Conservation (phyloP, 805 yeast genomes). For the Kodamaea sagamina region DNA sequence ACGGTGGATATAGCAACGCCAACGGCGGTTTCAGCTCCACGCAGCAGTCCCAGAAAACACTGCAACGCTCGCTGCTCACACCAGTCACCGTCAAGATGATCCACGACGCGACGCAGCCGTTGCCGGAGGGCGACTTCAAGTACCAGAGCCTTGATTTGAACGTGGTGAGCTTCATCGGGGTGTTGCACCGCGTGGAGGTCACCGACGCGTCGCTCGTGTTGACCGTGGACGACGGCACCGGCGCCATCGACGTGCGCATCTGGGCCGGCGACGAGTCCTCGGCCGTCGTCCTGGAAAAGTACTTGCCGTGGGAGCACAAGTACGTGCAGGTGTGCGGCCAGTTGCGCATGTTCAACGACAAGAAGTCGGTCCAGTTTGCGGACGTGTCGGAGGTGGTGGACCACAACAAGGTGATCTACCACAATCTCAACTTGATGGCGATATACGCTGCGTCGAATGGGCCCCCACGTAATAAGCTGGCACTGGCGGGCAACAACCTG, state of each 20-base stretch:
- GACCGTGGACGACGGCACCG: slow-evolving; percentile 77
- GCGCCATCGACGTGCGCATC: slow-evolving; percentile 57
- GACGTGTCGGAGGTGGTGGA: slow-evolving; percentile 57
- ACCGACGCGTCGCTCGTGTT: slow-evolving; percentile 34
- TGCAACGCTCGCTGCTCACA: slow-evolving; percentile 28
- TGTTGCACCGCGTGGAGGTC: slow-evolving; percentile 23
- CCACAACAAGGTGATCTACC: slow-evolving; percentile 69
- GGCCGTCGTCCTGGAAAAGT: slow-evolving; percentile 35
- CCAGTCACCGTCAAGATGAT: slow-evolving; percentile 80
- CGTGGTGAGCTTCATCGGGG: slow-evolving; percentile 66
- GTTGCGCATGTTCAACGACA: slow-evolving; percentile 58
- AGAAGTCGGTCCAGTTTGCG: slow-evolving; percentile 65
- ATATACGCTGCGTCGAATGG: slow-evolving; percentile 22
- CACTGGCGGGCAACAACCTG: background rate
- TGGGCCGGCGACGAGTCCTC: slow-evolving; percentile 50
- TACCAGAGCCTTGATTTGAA: slow-evolving; percentile 61
- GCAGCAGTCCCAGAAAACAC: slow-evolving; percentile 23
- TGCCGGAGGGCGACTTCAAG: slow-evolving; percentile 68
- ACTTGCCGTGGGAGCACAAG: slow-evolving; percentile 46
- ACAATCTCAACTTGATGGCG: slow-evolving; percentile 63
- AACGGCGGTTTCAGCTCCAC: slow-evolving; percentile 25
- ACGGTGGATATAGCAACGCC: slow-evolving; percentile 20
- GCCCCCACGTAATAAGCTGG: background rate
- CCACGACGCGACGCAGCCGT: slow-evolving; percentile 57
- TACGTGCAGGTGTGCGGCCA: slow-evolving; percentile 59